These are phyloP conservation scores for Crotalaria pallida DNA, from an alignment of 306 rosid species.

Conservation along the genomic window DNA sequence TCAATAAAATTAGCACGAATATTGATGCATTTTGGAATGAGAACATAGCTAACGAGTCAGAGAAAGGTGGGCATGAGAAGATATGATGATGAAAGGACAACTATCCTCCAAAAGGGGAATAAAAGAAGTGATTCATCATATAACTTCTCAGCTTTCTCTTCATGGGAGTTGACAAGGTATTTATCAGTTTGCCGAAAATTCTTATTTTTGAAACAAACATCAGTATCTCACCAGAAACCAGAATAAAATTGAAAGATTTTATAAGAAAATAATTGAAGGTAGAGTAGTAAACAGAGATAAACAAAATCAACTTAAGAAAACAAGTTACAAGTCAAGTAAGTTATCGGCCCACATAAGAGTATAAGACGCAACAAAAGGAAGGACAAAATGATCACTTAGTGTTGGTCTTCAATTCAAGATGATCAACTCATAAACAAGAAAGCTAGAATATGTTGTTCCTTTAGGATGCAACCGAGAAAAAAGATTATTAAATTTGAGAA, in stretches of 20 bases:
- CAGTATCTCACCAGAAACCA: neutral
- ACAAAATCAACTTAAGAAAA: slow-evolving; percentile 1
- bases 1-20: neutral
- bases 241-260: neutral
- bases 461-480: neutral
- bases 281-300: neutral
- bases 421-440: neutral
- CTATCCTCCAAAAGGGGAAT: neutral
- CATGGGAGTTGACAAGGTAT: neutral
- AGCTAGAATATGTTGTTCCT: neutral
- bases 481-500: neutral
- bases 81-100: neutral
- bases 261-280: neutral
- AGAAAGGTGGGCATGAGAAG: neutral
- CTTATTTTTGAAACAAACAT: neutral
- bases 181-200: neutral
- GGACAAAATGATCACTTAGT: neutral
- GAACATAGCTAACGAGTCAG: neutral
- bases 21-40: neutral
- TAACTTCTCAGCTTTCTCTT: neutral
- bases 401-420: neutral
- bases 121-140: neutral
- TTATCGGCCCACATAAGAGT: too few species aligned
- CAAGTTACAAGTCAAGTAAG: neutral
- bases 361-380: neutral